Evolutionary conservation across 345 rosid species (phyloP), one percentile per base, ranked within the genome.

Genomic region (Excoecaria agallocha): DNA sequence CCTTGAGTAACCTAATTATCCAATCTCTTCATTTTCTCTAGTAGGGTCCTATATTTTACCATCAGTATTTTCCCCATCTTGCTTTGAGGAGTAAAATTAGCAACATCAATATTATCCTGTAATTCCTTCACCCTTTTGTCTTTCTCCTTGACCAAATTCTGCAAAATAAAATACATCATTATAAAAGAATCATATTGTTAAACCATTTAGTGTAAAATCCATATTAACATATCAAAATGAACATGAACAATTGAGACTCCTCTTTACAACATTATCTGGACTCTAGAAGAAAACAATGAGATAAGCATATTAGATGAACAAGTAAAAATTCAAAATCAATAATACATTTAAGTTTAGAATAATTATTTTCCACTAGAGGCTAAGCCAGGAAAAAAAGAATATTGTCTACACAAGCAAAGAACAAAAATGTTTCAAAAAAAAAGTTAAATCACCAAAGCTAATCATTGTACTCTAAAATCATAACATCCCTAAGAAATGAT

Each of bases 11-110:
- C 97, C 85, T 91, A 94, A 75, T 85, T 87, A n/a, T 72, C 98
- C 99, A 76, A 96, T 91, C 85, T 96, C 99, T 78, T 93, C 97
- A 75, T 96, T 96, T 87, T 96, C 82, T 93, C 99, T 79, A 86
- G 94, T 78, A 91, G 76, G 59, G 99, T 93, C 81, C 86, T 89
- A 75, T 97, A 93, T 78, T 96, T 96, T 19, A 92, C 92, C 96
- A 96, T 89, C 77, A 96, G 88, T 93, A 93, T 87, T 85, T 83
- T 93, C 22, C 99, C 99, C 92, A 84, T 91, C 87, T 89, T 89
- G 87, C 98, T 89, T 76, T 86, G 87, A 24, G 97, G 87, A 63
- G 99, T 95, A 68, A 95, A 96, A 83, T 84, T 89, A 77, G 91
- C 89, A 30, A 96, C 97, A 45, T 89, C 87, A 83, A 90, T 87